These are phyloP conservation scores for Aspergillus sp. DNA, from an alignment of 2,329 filamentous ascomycete species.

Conservation along the genomic window DNA sequence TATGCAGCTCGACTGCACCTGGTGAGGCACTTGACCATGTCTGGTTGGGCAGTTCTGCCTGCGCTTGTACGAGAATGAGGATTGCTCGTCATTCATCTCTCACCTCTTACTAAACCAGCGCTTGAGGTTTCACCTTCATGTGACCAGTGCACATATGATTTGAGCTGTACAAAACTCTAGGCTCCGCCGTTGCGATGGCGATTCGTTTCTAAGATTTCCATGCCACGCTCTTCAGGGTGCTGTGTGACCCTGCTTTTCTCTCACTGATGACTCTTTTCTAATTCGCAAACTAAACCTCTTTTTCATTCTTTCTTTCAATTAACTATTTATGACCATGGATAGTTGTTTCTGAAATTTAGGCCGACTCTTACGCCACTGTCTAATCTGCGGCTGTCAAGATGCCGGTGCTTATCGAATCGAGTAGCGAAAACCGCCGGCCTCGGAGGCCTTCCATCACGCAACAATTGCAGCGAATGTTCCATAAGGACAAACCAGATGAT, in stretches of 20 bases:
- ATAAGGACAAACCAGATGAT: slow-evolving; percentile 16
- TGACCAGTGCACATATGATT: slow-evolving; percentile 6
- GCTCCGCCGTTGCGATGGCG: slow-evolving; percentile 7
- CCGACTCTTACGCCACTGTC: background rate
- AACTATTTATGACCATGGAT: background rate
- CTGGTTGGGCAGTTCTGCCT: background rate
- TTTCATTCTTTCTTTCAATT: background rate
- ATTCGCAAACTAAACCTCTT: background rate
- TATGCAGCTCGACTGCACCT: background rate
- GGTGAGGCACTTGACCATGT: slow-evolving; percentile 7
- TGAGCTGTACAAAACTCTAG: slow-evolving; percentile 6
- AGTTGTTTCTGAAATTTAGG: background rate
- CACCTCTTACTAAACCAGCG: background rate
- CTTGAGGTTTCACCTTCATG: slow-evolving; percentile 10
- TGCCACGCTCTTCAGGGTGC: background rate
- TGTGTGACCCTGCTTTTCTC: background rate
- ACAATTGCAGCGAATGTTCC: slow-evolving; percentile 23
- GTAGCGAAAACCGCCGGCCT: slow-evolving; percentile 11
- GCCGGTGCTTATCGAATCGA: slow-evolving; percentile 10
- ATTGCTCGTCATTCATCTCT: background rate
- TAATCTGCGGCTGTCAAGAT: slow-evolving; percentile 3
- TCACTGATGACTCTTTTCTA: background rate
- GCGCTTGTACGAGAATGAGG: background rate
- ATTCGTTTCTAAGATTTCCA: background rate
- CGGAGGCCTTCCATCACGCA: slow-evolving; percentile 23